Evolutionary conservation across 2,329 filamentous ascomycete species (phyloP).

Genomic region (Akanthomyces dipterigenus): DNA sequence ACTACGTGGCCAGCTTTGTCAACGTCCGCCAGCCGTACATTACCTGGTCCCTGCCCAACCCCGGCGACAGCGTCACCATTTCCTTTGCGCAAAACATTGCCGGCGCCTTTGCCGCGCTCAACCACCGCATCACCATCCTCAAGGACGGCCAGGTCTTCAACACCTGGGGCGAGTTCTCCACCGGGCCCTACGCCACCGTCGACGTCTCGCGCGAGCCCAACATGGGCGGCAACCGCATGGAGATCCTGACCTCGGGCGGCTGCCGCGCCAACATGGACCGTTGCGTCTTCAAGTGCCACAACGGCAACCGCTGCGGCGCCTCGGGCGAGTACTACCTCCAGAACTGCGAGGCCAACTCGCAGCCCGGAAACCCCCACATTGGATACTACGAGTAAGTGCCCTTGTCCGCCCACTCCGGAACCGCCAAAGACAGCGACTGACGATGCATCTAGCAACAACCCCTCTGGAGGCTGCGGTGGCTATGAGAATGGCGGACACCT

Average conservation of each 20-base stretch:
- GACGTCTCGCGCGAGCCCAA: slow-evolving; percentile 38
- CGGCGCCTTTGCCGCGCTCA: slow-evolving; percentile 33
- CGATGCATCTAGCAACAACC: slow-evolving; percentile 13
- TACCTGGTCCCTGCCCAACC: slow-evolving; percentile 29
- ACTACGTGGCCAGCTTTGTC: slow-evolving; percentile 20
- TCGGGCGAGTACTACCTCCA: slow-evolving; percentile 30
- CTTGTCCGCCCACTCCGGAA: too few species aligned
- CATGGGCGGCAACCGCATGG: slow-evolving; percentile 36
- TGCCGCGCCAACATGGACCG: slow-evolving; percentile 34
- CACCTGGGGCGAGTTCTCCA: slow-evolving; percentile 39
- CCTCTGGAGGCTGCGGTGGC: slow-evolving; percentile 24
- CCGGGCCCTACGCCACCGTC: slow-evolving; percentile 29
- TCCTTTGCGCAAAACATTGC: slow-evolving; percentile 30
- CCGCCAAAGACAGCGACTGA: not conserved
- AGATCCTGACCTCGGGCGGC: slow-evolving; percentile 25
- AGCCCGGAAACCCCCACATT: slow-evolving; percentile 20
- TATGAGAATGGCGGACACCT: slow-evolving; percentile 20
- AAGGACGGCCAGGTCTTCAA: slow-evolving; percentile 32
- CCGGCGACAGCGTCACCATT: slow-evolving; percentile 27
- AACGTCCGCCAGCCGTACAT: slow-evolving; percentile 25
- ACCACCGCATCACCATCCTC: slow-evolving; percentile 24
- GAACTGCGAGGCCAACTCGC: slow-evolving; percentile 24
- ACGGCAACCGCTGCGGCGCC: slow-evolving; percentile 25
- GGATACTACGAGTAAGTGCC: slow-evolving; percentile 13
- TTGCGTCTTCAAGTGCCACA: slow-evolving; percentile 37